Evolutionary conservation across 805 yeast species (phyloP).

Genomic region (Metschnikowia baotianmanensis): DNA sequence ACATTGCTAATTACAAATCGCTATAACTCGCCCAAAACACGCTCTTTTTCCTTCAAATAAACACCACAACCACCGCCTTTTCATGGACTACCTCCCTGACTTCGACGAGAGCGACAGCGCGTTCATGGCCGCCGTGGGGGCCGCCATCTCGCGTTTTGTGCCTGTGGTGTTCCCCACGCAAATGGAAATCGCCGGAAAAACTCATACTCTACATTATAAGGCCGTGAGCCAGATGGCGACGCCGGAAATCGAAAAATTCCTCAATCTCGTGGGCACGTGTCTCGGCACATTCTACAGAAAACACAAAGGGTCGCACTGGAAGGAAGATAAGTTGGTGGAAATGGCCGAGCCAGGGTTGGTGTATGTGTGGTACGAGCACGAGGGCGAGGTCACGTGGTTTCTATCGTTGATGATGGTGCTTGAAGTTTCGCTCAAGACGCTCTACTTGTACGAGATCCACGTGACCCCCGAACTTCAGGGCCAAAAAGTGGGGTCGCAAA

Average conservation of each 20-base stretch:
- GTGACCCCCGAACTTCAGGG: constrained; percentile 35
- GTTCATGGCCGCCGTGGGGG: constrained; percentile 12
- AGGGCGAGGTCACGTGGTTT: constrained; percentile 34
- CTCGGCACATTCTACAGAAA: constrained; percentile 27
- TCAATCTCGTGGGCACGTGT: constrained; percentile 27
- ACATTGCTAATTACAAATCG: background rate
- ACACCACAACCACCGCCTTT: background rate
- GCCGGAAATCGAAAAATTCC: constrained; percentile 10
- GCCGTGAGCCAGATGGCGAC: constrained; percentile 4
- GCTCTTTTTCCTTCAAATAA: background rate
- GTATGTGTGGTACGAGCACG: constrained; percentile 33
- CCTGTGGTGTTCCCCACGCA: constrained; percentile 10
- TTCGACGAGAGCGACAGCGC: constrained; percentile 15
- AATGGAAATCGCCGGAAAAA: background rate
- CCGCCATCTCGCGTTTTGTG: constrained; percentile 8
- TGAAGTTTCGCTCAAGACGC: constrained; percentile 30
- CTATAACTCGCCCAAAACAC: no score
- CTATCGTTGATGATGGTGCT: constrained; percentile 44
- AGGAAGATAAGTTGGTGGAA: constrained; percentile 40
- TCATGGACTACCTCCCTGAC: constrained; percentile 1
- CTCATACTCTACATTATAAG: constrained; percentile 1
- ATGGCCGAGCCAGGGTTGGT: constrained; percentile 48
- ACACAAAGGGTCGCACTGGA: constrained; percentile 41
- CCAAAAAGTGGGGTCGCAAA: constrained; percentile 34
- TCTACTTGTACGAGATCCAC: constrained; percentile 61